phyloP scores from a whole-genome alignment of 495 filamentous ascomycete species.

The Talaromyces trachyspermus region DNA sequence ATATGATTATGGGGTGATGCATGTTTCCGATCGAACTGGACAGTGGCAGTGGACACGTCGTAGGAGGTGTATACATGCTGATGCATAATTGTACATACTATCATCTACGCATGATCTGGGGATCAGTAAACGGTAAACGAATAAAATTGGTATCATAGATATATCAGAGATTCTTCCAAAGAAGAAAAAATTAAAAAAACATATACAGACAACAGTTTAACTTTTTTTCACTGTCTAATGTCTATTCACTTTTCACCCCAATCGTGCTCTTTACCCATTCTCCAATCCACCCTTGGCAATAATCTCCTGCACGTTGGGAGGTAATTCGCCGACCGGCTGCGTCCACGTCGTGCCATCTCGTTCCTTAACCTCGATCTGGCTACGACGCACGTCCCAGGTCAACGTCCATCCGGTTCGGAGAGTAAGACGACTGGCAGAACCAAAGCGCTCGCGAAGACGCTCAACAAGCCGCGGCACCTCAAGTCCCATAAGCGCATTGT shows the following conservation, averaged over 20 bases:
- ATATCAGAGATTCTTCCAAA: not conserved
- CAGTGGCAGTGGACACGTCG: too few species aligned
- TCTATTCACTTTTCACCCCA: conserved; percentile 3
- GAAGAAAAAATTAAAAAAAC: not conserved
- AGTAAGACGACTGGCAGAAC: conserved; percentile 52
- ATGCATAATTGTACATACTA: too few species aligned
- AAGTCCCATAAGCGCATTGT: conserved; percentile 72
- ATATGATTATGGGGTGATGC: too few species aligned
- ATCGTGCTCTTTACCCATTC: conserved; percentile 77
- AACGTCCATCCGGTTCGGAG: conserved; percentile 84
- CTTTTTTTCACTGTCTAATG: too few species aligned
- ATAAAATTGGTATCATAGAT: conserved; percentile 3
- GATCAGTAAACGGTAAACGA: not conserved
- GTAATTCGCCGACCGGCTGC: conserved; percentile 75
- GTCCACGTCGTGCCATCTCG: conserved; percentile 57
- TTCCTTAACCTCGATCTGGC: conserved; percentile 62
- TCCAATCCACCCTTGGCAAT: conserved; percentile 67
- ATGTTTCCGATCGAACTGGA: too few species aligned
- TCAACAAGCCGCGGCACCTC: conserved; percentile 62
- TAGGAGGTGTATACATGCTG: too few species aligned
- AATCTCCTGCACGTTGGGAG: conserved; percentile 86
- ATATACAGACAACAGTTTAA: too few species aligned
- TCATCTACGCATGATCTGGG: not conserved
- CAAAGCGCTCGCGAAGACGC: conserved; percentile 48
- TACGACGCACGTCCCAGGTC: conserved; percentile 73